Conservation (phyloP, 2,329 filamentous ascomycete genomes). For the Colletotrichum cordylinicola region DNA sequence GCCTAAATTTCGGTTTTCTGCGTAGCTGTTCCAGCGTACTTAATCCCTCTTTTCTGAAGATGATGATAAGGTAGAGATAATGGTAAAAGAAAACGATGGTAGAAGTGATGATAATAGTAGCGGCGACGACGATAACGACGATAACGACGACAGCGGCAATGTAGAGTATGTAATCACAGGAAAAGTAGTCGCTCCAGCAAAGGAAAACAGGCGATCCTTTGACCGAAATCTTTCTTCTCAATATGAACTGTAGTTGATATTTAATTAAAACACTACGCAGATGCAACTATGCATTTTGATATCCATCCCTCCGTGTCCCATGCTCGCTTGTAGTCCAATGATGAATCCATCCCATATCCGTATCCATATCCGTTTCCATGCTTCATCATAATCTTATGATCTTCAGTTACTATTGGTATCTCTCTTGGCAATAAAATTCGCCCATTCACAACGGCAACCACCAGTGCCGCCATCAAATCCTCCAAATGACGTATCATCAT, state of each 20-base stretch:
- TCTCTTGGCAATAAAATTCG: slow-evolving; percentile 50
- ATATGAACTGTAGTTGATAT: neutral
- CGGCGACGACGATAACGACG: neutral
- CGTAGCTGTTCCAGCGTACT: neutral
- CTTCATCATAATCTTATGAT: neutral
- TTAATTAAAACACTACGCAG: neutral
- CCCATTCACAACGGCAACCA: slow-evolving; percentile 67
- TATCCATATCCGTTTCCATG: neutral
- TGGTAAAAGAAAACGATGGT: neutral
- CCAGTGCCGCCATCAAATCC: slow-evolving; percentile 69
- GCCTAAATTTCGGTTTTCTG: accelerated
- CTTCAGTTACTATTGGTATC: neutral
- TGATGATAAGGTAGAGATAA: neutral
- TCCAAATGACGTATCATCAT: slow-evolving; percentile 53
- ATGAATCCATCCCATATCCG: neutral
- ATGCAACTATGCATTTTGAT: slow-evolving; percentile 1
- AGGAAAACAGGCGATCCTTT: neutral
- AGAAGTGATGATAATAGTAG: neutral
- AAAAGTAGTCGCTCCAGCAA: neutral
- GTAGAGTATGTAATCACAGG: neutral
- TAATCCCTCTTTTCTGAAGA: neutral
- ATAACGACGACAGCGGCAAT: too few species aligned
- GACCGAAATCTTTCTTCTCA: neutral
- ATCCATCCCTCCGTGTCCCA: neutral
- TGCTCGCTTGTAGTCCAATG: neutral